phyloP scores from a whole-genome alignment of 2,329 filamentous ascomycete species.

The Fusarium albosuccineum region DNA sequence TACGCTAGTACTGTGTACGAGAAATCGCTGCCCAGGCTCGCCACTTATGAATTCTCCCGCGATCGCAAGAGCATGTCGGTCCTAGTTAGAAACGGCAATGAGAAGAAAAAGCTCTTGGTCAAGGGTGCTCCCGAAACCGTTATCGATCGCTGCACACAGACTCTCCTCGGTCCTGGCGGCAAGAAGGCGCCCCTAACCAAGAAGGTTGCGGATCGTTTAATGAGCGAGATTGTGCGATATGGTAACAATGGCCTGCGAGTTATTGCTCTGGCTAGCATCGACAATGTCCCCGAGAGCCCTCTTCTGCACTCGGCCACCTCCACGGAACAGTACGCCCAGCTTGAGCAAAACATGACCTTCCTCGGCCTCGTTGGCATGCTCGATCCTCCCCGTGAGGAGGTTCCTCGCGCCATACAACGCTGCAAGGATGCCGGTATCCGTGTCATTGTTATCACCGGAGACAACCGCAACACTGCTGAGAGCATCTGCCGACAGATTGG shows the following conservation, averaged over 20 bases:
- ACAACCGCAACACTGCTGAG: constrained; percentile 97
- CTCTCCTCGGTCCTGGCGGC: constrained; percentile 81
- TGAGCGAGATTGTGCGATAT: constrained; percentile 87
- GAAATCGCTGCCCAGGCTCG: constrained; percentile 77
- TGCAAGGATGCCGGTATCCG: constrained; percentile 95
- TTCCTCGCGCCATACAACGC: constrained; percentile 85
- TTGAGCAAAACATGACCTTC: constrained; percentile 95
- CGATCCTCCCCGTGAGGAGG: constrained; percentile 94
- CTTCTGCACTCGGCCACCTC: constrained; percentile 82
- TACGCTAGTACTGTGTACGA: constrained; percentile 89
- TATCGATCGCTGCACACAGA: constrained; percentile 89
- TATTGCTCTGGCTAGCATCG: constrained; percentile 89
- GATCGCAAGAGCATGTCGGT: constrained; percentile 99
- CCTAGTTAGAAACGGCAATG: constrained; percentile 76
- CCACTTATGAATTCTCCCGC: constrained; percentile 96
- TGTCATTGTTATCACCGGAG: constrained; percentile 97
- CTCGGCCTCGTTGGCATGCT: constrained; percentile 96
- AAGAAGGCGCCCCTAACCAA: constrained; percentile 79
- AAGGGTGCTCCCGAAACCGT: constrained; percentile 97
- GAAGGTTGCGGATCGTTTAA: constrained; percentile 76
- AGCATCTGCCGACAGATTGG: constrained; percentile 98
- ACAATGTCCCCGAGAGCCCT: constrained; percentile 78
- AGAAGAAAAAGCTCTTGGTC: constrained; percentile 83
- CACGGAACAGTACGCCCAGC: constrained; percentile 83
- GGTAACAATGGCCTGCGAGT: constrained; percentile 94